Conservation (phyloP, 345 rosid genomes). For the Viola odorata region DNA sequence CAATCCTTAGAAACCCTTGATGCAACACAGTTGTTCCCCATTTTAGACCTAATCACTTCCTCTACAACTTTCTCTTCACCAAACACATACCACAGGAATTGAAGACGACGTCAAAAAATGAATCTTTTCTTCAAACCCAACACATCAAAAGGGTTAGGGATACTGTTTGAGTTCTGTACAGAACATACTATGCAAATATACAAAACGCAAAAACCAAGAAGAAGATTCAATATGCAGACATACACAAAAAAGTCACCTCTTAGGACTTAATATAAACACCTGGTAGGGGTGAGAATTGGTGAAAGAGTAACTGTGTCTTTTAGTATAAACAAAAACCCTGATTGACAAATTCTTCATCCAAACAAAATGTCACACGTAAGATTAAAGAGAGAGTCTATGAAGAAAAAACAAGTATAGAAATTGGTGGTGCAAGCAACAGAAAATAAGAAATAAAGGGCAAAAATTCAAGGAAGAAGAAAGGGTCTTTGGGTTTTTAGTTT, state of each 20-base stretch:
- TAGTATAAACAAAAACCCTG: neutral
- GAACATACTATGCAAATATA: neutral
- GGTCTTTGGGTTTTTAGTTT: neutral
- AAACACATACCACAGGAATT: neutral
- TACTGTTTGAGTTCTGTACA: neutral
- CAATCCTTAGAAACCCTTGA: conserved; percentile 25
- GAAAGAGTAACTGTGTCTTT: neutral
- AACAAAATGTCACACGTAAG: neutral
- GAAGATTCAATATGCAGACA: neutral
- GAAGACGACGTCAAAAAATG: neutral
- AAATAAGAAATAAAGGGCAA: neutral
- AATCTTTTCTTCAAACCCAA: neutral
- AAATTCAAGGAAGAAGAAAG: neutral
- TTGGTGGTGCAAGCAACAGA: neutral
- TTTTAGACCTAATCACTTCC: conserved; percentile 9
- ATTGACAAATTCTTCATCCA: conserved; percentile 20
- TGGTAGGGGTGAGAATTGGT: neutral
- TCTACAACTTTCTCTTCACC: neutral
- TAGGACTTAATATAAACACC: neutral
- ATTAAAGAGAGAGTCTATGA: neutral
- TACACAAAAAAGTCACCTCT: neutral
- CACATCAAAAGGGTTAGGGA: neutral
- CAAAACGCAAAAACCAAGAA: neutral
- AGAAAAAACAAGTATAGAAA: neutral
- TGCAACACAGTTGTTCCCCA: conserved; percentile 80